These are phyloP conservation scores for Ogataea corticis DNA, from an alignment of 805 yeast species.

Conservation along the genomic window DNA sequence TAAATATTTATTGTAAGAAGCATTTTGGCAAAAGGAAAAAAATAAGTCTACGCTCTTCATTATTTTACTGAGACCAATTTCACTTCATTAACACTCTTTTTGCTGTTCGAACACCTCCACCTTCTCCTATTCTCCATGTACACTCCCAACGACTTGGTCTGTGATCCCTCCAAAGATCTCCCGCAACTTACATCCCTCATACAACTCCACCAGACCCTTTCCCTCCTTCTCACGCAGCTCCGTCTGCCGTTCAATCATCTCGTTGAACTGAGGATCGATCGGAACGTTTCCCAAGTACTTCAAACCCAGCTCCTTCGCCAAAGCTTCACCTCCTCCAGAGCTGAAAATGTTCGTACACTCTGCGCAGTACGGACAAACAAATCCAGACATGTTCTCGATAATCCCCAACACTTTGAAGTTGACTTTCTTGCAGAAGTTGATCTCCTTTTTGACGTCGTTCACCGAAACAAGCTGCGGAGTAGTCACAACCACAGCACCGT, in stretches of 20 bases:
- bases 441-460: slow-evolving; percentile 92
- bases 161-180: slow-evolving; percentile 50
- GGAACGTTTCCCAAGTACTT: slow-evolving; percentile 87
- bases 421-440: slow-evolving; percentile 88
- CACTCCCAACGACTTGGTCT: too few species aligned
- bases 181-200: slow-evolving; percentile 38
- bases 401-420: slow-evolving; percentile 79
- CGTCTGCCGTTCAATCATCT: slow-evolving; percentile 77
- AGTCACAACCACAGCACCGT: slow-evolving; percentile 93
- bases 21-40: too few species aligned
- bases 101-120: too few species aligned
- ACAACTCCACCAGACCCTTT: slow-evolving; percentile 37
- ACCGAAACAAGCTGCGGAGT: slow-evolving; percentile 95
- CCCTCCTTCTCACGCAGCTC: slow-evolving; percentile 53
- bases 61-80: too few species aligned
- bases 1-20: too few species aligned
- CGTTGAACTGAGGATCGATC: slow-evolving; percentile 88
- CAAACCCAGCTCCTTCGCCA: slow-evolving; percentile 63
- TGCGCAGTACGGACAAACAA: slow-evolving; percentile 88
- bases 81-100: too few species aligned
- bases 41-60: too few species aligned
- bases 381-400: slow-evolving; percentile 96
- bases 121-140: too few species aligned
- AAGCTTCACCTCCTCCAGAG: slow-evolving; percentile 82
- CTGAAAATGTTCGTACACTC: slow-evolving; percentile 92